Evolutionary conservation across 1,139 yeast genomes (phyloP).

Genomic region (Spencermartinsiella ligniputridi): DNA sequence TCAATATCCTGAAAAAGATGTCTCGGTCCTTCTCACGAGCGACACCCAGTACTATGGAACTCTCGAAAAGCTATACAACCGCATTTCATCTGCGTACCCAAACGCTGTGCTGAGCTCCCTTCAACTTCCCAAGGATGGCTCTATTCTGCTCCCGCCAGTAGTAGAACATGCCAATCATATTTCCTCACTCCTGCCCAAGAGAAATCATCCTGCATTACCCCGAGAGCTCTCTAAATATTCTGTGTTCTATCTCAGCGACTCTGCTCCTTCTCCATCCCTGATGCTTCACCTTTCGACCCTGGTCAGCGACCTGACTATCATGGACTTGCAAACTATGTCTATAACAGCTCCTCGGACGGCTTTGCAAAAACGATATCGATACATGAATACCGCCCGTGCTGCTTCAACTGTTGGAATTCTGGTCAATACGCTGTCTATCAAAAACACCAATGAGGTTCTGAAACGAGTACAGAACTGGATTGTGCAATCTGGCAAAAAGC

Average conservation of each 20-base stretch:
- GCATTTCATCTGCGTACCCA: constrained; percentile 13
- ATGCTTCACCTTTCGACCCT: constrained; percentile 69
- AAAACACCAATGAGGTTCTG: constrained; percentile 62
- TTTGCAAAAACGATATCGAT: constrained; percentile 75
- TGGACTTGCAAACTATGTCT: constrained; percentile 17
- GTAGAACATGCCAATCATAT: not conserved
- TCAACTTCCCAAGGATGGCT: constrained; percentile 8
- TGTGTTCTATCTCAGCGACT: constrained; percentile 55
- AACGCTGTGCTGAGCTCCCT: constrained; percentile 15
- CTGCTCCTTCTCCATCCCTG: constrained; percentile 74
- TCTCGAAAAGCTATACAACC: constrained; percentile 18
- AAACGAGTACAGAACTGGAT: constrained; percentile 58
- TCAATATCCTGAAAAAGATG: constrained; percentile 11
- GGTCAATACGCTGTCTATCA: constrained; percentile 79
- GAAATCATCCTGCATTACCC: constrained; percentile 19
- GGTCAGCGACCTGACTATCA: constrained; percentile 47
- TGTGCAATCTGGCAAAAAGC: constrained; percentile 77
- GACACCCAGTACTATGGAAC: constrained; percentile 30
- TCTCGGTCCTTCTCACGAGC: constrained; percentile 26
- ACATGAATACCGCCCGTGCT: constrained; percentile 82
- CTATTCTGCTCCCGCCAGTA: constrained; percentile 8
- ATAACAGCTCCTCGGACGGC: constrained; percentile 58
- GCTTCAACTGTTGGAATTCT: constrained; percentile 90
- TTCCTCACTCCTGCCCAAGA: constrained; percentile 18
- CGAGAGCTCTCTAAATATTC: constrained; percentile 36